Base-by-base conservation (phyloP, 352 stramenopile species). In the Globisporangium cylindrosporum region DNA sequence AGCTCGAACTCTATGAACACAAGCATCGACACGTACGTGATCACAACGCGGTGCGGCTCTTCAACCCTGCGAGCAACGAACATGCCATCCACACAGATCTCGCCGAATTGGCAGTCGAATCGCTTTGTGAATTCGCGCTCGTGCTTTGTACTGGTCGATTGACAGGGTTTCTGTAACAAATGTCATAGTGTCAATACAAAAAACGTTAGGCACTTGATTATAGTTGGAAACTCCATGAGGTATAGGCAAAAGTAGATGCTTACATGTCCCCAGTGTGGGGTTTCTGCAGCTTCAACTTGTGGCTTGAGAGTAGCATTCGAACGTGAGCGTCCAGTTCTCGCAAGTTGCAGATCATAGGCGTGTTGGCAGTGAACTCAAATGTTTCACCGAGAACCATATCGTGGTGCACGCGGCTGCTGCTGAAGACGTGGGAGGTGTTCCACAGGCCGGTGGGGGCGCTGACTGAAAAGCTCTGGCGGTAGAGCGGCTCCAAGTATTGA, bases 341-440 rank as follows among this genome's bases (percentile, higher is more conserved):
- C n/a, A 56, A 4, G 2, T 14, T 20, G 24, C 34, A 55, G 0
- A 7, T 5, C 5, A 68, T 6, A 25, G 51, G 51, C 36, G 62
- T 68, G 53, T 49, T 68, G 34, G 62, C 62, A 34, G 56, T 48
- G 25, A 68, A 68, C 62, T 68, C 62, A n/a, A 46, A 32, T 22
- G 27, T 41, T 27, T 68, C 29, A 2, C 56, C 56, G 6, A 49
- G 29, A 18, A 24, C 22, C 25, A 24, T n/a, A n/a, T 62, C 56
- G n/a, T 62, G 15, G 10, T 27, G 24, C 29, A 62, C 29, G 29
- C 51, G 29, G 51, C 10, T 34, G 51, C 36, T 51, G 51, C 24
- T 46, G 10, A 38, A 46, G 51, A 53, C 56, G 7, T 20, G 34
- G 3, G 29, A 32, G 29, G 56, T 48, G 32, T n/a, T 24, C 8